Base-by-base conservation (phyloP, 2,329 filamentous ascomycete species). In the Talaromyces islandicus region DNA sequence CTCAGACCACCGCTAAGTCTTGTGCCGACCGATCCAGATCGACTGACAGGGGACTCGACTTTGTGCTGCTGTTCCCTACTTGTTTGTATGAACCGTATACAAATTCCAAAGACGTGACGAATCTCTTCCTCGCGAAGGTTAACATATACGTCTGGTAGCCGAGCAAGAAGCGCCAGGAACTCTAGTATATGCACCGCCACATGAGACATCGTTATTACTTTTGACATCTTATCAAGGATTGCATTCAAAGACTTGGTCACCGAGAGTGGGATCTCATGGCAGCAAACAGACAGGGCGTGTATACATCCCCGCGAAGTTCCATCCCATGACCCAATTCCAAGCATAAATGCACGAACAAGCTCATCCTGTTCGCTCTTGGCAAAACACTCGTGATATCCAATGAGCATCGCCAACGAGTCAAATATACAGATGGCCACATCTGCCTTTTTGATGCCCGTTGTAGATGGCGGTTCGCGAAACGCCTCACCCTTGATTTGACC, bases 171-270 rank as follows among this genome's bases (percentile, higher is more conserved):
- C 10, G 91, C 90, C n/a, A 99, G 80, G 69, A 99, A 97, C 70
- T 99, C 94, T 55, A 99, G 81, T 62, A 99, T 96, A 70, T 99
- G 94, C 63, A 97, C 89, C 10, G 93, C 92, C 38, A 97, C 89
- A 60, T 92, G 86, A 7, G 91, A 88, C 68, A 96, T 92, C 0
- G 94, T 97, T 69, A 99, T 96, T 69, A 97, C 95, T 67, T 92
- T 91, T 1, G 92, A 89, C 90, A 99, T 96, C 71, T 91, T 93
- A 68, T 92, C 89, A 59, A 99, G 81, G 65, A 97, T 91, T 52
- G 87, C 89, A 52, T 93, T 89, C 62, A 97, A 81, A 21, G 87
- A 88, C 71, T 93, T 96, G 70, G 89, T 91, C 56, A 92, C 90
- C 12, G 93, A 93, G 19, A 89, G 83, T 2, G 94, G 92, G 27